Evolutionary conservation across 345 rosid species (phyloP).

Genomic region (Boechera stricta): DNA sequence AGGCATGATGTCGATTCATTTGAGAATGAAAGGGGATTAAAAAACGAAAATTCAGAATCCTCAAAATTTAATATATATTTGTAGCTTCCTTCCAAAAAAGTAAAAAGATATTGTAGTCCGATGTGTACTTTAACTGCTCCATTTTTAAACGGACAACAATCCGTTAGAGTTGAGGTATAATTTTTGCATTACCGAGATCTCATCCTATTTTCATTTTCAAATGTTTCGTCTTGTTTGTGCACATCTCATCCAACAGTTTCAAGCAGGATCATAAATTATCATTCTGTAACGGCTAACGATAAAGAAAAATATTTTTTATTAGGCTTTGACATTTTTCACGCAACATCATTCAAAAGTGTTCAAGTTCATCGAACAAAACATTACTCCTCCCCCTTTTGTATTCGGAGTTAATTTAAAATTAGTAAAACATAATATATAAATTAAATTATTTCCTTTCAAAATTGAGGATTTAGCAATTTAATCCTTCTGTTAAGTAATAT

Average conservation of each 20-base stretch:
- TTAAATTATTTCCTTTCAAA: not conserved
- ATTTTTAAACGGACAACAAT: not conserved
- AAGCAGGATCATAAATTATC: not conserved
- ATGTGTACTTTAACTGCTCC: not conserved
- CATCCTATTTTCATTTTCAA: not conserved
- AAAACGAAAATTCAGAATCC: not conserved
- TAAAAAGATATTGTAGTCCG: not conserved
- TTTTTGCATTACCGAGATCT: not conserved
- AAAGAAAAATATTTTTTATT: slow-evolving; percentile 1
- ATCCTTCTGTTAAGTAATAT: not conserved
- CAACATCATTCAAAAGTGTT: slow-evolving; percentile 22
- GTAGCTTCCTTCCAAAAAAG: not conserved
- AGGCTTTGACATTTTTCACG: slow-evolving; percentile 22
- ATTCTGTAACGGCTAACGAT: slow-evolving; percentile 29
- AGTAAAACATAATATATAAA: not conserved
- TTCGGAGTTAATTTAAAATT: not conserved
- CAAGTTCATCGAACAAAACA: slow-evolving; percentile 37
- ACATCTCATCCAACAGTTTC: slow-evolving; percentile 14
- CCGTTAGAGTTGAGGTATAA: not conserved
- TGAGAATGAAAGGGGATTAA: not conserved
- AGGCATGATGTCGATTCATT: not conserved
- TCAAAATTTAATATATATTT: not conserved
- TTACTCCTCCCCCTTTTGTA: not conserved
- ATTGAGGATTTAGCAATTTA: not conserved
- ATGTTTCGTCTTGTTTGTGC: slow-evolving; percentile 13